Evolutionary conservation across 208 protist species (phyloP).

Genomic region (Wallacemonas sp.): DNA sequence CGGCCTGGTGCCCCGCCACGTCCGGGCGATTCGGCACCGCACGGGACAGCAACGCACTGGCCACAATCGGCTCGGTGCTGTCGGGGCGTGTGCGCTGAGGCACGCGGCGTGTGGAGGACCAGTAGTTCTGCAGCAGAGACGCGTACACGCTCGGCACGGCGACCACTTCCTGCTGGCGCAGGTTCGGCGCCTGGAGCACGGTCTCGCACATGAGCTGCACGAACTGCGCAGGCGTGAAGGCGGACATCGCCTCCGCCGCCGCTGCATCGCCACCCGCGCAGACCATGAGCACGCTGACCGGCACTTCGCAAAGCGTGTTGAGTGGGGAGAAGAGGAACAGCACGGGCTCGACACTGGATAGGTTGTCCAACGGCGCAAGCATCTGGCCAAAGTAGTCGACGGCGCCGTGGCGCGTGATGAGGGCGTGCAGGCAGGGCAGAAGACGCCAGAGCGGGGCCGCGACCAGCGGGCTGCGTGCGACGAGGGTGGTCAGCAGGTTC

Average conservation of each 20-base stretch:
- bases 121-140: slow-evolving; percentile 68
- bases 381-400: slow-evolving; percentile 89
- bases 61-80: neutral
- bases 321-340: slow-evolving; percentile 61
- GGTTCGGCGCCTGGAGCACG: slow-evolving; percentile 34
- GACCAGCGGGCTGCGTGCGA: slow-evolving; percentile 77
- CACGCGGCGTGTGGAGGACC: slow-evolving; percentile 24
- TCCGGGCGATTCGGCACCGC: neutral
- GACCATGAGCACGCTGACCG: slow-evolving; percentile 1
- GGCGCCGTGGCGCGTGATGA: slow-evolving; percentile 60
- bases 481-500: slow-evolving; percentile 79
- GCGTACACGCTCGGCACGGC: slow-evolving; percentile 74
- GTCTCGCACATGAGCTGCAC: slow-evolving; percentile 67
- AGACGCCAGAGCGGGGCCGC: slow-evolving; percentile 63
- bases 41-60: neutral
- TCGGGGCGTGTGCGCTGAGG: neutral
- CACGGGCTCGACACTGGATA: slow-evolving; percentile 69
- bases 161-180: slow-evolving; percentile 58
- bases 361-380: slow-evolving; percentile 92
- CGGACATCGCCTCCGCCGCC: slow-evolving; percentile 29
- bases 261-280: slow-evolving; percentile 20
- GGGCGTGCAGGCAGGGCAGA: slow-evolving; percentile 62
- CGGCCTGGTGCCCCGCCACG: neutral
- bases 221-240: slow-evolving; percentile 66
- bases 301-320: slow-evolving; percentile 30